Evolutionary conservation across 2,329 filamentous ascomycete species (phyloP).

Genomic region (Aspergillus viridinutans): DNA sequence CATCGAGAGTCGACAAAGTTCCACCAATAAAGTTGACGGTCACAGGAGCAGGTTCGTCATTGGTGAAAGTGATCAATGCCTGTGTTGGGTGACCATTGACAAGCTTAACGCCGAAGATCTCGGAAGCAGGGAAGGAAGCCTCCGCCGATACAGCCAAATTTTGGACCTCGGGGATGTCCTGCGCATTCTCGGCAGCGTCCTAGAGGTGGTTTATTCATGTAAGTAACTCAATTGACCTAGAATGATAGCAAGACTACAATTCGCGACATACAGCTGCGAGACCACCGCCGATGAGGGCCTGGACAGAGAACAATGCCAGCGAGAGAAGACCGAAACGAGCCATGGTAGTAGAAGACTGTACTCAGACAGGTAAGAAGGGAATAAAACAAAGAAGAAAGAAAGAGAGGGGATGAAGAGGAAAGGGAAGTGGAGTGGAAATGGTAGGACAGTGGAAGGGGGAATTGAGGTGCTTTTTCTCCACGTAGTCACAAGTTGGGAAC

Average conservation of each 20-base stretch:
- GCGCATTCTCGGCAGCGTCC: constrained; percentile 61
- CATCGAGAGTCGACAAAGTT: constrained; percentile 59
- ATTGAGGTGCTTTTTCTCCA: constrained; percentile 19
- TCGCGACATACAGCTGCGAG: constrained; percentile 54
- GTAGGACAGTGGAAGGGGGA: constrained; percentile 4
- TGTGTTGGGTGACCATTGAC: constrained; percentile 86
- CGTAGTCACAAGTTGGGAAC: constrained; percentile 12
- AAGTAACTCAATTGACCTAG: constrained; percentile 22
- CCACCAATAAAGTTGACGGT: constrained; percentile 73
- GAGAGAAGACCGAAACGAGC: constrained; percentile 68
- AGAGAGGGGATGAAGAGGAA: constrained; percentile 4
- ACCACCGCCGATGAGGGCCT: constrained; percentile 61
- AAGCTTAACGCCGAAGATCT: constrained; percentile 92
- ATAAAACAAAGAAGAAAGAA: constrained; percentile 14
- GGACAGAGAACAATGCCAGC: constrained; percentile 67
- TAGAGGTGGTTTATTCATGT: constrained; percentile 18
- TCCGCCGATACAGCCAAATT: constrained; percentile 53
- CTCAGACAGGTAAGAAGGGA: constrained; percentile 7
- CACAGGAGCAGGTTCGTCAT: constrained; percentile 74
- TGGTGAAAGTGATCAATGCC: constrained; percentile 75
- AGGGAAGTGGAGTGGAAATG: constrained; percentile 1
- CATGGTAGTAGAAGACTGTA: constrained; percentile 50
- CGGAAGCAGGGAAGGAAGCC: constrained; percentile 60
- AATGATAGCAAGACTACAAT: constrained; percentile 4
- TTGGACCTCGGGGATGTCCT: constrained; percentile 60